Conservation (phyloP, 169 alveolate species). For the Perkinsus marinus region DNA sequence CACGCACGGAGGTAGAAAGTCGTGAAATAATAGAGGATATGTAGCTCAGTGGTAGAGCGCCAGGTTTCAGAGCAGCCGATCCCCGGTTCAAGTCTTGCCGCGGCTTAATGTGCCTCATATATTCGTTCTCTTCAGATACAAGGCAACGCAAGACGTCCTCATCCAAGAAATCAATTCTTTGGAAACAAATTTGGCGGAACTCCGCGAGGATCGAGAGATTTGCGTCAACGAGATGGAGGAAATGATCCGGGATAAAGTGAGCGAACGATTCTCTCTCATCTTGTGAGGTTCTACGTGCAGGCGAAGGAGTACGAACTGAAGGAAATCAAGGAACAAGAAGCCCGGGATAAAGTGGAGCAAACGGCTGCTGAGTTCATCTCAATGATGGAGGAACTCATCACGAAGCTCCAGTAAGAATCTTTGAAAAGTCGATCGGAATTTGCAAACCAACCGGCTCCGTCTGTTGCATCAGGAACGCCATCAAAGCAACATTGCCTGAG, state of each 20-base stretch:
- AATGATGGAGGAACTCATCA: background rate
- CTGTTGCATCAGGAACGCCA: no score
- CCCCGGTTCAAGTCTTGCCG: background rate
- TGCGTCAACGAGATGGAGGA: background rate
- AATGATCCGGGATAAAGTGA: background rate
- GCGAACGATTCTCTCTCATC: background rate
- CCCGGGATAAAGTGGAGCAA: background rate
- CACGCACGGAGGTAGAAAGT: background rate
- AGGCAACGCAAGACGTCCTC: background rate
- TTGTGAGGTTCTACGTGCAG: background rate
- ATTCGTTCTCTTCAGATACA: background rate
- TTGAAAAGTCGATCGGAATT: no score
- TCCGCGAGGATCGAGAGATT: background rate
- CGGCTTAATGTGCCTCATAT: background rate
- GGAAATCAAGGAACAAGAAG: background rate
- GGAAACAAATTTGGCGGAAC: background rate
- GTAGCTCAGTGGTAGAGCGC: background rate
- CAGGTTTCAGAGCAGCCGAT: background rate
- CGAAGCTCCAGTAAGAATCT: background rate
- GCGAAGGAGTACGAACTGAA: background rate
- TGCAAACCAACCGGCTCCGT: no score
- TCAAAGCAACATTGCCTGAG: no score
- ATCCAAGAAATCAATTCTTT: background rate
- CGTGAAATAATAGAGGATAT: background rate
- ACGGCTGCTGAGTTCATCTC: background rate